A percentile compares a stretch with the other conserved stretches of the same genome.
phyloP scores from a whole-genome alignment of 139 green algal species.

The Coelastrella sp. region DNA sequence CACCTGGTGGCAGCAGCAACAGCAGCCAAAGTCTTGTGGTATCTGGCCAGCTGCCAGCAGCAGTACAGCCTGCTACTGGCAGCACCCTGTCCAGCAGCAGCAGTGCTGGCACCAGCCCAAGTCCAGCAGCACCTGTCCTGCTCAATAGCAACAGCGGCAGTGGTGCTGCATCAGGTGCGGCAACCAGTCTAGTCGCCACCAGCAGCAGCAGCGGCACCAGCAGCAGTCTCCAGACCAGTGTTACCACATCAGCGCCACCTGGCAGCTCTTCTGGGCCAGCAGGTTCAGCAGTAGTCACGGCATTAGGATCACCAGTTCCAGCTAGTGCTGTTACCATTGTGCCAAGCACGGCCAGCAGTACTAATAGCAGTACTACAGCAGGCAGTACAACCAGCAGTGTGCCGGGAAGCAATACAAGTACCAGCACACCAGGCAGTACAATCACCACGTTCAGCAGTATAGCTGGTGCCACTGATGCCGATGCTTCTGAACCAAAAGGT shows the following conservation, averaged over 20 bases:
- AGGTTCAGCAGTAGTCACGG: neutral
- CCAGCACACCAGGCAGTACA: neutral
- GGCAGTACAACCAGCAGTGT: conserved; percentile 44
- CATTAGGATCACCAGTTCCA: neutral
- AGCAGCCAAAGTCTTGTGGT: neutral
- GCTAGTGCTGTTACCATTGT: too few relatives aligned
- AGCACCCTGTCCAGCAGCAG: neutral
- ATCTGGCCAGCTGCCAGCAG: neutral
- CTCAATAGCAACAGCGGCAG: too few relatives aligned
- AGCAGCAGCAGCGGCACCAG: neutral
- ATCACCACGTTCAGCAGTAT: neutral
- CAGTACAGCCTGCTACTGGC: neutral
- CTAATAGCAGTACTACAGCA: conserved; percentile 23
- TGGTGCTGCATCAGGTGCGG: neutral
- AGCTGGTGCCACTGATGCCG: neutral
- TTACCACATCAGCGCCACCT: neutral
- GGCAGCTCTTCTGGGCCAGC: neutral
- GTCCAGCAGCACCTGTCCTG: neutral
- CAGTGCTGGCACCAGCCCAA: neutral
- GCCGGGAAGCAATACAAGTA: neutral
- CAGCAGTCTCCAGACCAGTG: neutral
- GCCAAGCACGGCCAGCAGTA: too few relatives aligned
- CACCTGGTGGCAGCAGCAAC: neutral
- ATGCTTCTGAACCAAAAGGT: neutral
- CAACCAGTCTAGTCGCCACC: neutral